Evolutionary conservation across 2,329 filamentous ascomycete species (phyloP).

Genomic region (Penicillium psychrosexuale): DNA sequence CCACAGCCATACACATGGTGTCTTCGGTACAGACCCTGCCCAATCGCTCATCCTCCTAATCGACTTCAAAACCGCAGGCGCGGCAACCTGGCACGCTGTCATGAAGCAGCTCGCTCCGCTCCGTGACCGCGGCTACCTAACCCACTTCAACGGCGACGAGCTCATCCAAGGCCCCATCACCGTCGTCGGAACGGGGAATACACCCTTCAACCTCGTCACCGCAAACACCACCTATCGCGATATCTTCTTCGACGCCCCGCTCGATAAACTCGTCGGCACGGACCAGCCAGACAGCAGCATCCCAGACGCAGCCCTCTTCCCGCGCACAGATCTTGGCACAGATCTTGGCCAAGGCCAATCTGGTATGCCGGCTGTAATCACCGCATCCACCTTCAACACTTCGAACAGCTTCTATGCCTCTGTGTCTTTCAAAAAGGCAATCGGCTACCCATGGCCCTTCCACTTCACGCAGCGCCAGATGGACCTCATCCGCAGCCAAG

Average conservation of each 20-base stretch:
- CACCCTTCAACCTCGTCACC: conserved; percentile 48
- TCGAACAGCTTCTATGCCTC: conserved; percentile 59
- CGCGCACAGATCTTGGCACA: conserved; percentile 11
- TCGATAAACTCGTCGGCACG: conserved; percentile 38
- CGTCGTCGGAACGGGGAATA: conserved; percentile 54
- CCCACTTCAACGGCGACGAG: conserved; percentile 48
- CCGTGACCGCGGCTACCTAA: conserved; percentile 50
- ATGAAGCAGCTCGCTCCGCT: conserved; percentile 46
- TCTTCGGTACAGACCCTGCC: conserved; percentile 50
- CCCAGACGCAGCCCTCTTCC: not conserved
- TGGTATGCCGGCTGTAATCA: conserved; percentile 36
- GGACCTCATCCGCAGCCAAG: conserved; percentile 49
- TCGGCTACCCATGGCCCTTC: conserved; percentile 52
- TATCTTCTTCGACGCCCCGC: conserved; percentile 56
- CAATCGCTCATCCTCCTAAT: conserved; percentile 53
- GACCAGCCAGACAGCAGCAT: not conserved
- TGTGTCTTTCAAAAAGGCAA: conserved; percentile 49
- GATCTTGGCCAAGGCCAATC: conserved; percentile 47
- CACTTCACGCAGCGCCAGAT: conserved; percentile 47
- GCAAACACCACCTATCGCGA: conserved; percentile 51
- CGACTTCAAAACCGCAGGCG: conserved; percentile 49
- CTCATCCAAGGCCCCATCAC: conserved; percentile 49
- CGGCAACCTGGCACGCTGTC: conserved; percentile 38
- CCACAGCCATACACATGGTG: conserved; percentile 40
- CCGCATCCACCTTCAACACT: conserved; percentile 44